phyloP scores from a whole-genome alignment of 306 rosid genomes.

The Betula pendula region DNA sequence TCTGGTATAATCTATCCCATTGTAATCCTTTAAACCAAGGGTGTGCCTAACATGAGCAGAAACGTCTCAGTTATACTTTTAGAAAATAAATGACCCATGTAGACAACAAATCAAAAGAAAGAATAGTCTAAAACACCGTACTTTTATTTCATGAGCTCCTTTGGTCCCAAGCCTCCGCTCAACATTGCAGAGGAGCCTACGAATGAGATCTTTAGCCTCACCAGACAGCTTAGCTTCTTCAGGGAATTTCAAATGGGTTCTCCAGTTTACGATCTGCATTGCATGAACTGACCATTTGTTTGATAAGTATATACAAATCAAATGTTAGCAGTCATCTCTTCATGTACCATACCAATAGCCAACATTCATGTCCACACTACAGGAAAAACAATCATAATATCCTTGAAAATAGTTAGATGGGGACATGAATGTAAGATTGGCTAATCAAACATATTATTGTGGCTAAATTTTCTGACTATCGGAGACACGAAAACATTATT shows the following conservation, averaged over 20 bases:
- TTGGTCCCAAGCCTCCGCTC: conserved; percentile 83
- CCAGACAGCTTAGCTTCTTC: conserved; percentile 69
- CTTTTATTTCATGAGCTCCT: conserved; percentile 88
- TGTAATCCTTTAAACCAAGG: conserved; percentile 76
- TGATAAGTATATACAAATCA: conserved; percentile 6
- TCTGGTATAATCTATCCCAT: conserved; percentile 80
- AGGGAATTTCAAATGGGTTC: conserved; percentile 76
- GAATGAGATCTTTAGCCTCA: conserved; percentile 83
- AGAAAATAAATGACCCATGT: not conserved
- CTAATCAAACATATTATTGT: not conserved
- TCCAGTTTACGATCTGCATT: conserved; percentile 83
- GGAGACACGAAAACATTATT: not conserved
- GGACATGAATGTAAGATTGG: not conserved
- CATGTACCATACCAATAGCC: not conserved
- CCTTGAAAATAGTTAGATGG: not conserved
- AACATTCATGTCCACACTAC: not conserved
- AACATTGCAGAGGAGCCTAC: conserved; percentile 81
- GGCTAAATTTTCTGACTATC: not conserved
- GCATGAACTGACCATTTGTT: conserved; percentile 26
- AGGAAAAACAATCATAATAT: not conserved
- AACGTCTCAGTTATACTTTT: conserved; percentile 2
- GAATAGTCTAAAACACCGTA: conserved; percentile 21
- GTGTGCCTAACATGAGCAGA: conserved; percentile 60
- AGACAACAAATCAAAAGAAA: not conserved
- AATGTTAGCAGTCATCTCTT: not conserved